Base-by-base conservation (phyloP, 495 filamentous ascomycete species). In the Lophium mytilinum region DNA sequence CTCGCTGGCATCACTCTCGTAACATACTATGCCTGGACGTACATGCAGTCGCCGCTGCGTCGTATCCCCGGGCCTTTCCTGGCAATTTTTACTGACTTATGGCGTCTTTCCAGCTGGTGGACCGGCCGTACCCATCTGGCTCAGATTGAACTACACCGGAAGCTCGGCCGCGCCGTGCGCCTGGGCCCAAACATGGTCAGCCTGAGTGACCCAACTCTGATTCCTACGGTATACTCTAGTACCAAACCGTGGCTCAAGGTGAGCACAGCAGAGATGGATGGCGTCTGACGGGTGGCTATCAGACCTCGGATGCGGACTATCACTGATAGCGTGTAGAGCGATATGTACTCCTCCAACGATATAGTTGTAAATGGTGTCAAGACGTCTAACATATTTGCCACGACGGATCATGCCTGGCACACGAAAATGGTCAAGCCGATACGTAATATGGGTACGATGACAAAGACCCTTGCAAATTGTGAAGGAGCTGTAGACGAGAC, bases 381-480 rank as follows among this genome's bases (percentile, higher is more conserved):
- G 19, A 19, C 19, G 15, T 45, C 41, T 9, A 45, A 45, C 19
- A 45, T 45, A 1, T 45, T 45, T 19, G 41, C 41, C 11, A 45
- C 41, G 2, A 45, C 41, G 15, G 41, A 45, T 15, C 15, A 45
- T 45, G 7, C 9, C 15, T 45, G 41, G 41, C 41, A 45, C 19
- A 17, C 41, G 0, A 45, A 45, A 45, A 45, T 45, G 41, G 41
- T 45, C 14, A 45, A 15, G 41, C 41, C 41, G 1, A 45, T 45
- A 9, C 15, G 41, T 15, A n/a, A 9, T 19, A 45, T 45, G 15
- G 19, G 15, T 7, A 45, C 15, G 2, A 19, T 45, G 4, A 17
- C 41, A 9, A 45, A 45, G 14, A 30, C 24, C 3, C 9, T 73
- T 8, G 12, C 12, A 45, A 45, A 19, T 5, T 45, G 15, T n/a